These are phyloP conservation scores for Ceratobasidium sp. DNA, from an alignment of 1,284 basidiomycete genomes.

Conservation along the genomic window DNA sequence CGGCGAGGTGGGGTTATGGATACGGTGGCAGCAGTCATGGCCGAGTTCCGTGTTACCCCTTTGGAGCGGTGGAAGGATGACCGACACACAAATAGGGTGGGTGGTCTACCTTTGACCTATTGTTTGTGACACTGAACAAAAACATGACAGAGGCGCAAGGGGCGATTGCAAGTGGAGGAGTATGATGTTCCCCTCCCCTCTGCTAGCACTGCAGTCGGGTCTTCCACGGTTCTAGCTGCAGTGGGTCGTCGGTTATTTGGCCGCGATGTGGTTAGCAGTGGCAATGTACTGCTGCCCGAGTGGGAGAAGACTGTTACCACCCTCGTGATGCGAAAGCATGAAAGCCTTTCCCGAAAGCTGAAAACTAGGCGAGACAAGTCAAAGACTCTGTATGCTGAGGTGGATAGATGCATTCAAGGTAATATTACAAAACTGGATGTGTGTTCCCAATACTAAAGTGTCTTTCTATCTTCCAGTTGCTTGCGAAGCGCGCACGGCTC, in stretches of 20 bases:
- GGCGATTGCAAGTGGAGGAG: not conserved
- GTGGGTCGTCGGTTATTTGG: slow-evolving; percentile 5
- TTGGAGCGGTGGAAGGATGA: not conserved
- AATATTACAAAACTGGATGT: not conserved
- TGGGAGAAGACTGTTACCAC: not conserved
- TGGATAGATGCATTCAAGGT: not conserved
- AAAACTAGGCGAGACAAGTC: not conserved
- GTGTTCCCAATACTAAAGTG: not conserved
- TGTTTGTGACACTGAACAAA: not conserved
- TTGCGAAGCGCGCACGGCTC: not conserved
- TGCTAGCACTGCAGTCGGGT: not conserved
- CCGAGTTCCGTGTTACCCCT: not conserved
- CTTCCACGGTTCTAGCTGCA: not conserved
- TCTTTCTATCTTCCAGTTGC: not conserved
- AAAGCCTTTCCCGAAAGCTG: not conserved
- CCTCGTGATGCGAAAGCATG: not conserved
- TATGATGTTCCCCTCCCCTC: not conserved
- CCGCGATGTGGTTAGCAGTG: not conserved
- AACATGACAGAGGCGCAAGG: not conserved
- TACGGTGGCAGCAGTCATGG: not conserved
- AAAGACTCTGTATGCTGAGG: not conserved
- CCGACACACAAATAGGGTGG: not conserved
- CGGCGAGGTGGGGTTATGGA: not conserved
- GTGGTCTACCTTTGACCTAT: no score
- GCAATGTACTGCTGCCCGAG: not conserved